Base-by-base conservation (phyloP, 257 asterid species). In the Nicotiana tomentosiformis region DNA sequence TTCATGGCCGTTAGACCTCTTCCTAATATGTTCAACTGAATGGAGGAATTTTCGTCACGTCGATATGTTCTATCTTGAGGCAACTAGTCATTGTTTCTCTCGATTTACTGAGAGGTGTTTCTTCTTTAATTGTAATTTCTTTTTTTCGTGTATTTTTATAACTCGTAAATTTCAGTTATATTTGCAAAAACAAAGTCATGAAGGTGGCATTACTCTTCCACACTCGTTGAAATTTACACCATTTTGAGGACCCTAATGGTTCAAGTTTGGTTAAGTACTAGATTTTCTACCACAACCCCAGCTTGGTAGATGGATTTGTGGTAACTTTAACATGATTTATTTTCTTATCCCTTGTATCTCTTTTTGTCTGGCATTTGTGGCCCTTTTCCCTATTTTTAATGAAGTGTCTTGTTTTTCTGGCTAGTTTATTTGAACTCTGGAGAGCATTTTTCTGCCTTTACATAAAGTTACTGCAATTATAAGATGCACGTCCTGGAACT, bases 1-100 rank as follows among this genome's bases (percentile, higher is more conserved):
- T 94, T 94, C 88, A 94, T 94, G 98, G 95, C 97, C 1, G 97
- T 91, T 6, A 87, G 97, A 16, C 95, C 93, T 26, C 95, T 94
- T 87, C 98, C 98, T 0, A 89, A 90, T 85, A 94, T 93, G 98
- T 94, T 93, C 87, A 86, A 87, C 83, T 92, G 84, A 87, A 82
- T 83, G 14, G 58, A 65, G 62, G 23, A 11, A 72, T 18, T 72
- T 43, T 72, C 20, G 49, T 72, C 26, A 11, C 58, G 12, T 39
- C 18, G 20, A 26, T 30, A 68, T 68, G 55, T 18, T 68, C 10
- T 35, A 37, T n/a, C 18, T 69, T n/a, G 57, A n/a, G 58, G 78
- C 32, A 16, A 5, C 32, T 69, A 55, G 26, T 72, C 7, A 72
- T 72, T 46, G 7, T 72, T 72, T 72, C 57, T 53, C 57, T 3